Conservation (phyloP, 2,329 filamentous ascomycete genomes). For the Cadophora sp. region DNA sequence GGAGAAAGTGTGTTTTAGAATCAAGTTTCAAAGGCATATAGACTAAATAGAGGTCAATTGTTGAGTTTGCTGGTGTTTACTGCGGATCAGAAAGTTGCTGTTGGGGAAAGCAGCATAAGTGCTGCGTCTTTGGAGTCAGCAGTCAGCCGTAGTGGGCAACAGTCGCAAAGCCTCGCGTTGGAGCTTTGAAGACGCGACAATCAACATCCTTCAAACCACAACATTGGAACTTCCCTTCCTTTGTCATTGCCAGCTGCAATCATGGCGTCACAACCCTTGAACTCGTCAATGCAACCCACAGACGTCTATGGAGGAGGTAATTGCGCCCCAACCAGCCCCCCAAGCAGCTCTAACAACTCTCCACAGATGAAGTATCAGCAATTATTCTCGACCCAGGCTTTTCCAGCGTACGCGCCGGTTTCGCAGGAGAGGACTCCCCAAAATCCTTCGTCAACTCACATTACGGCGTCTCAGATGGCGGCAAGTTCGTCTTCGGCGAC, state of each 20-base stretch:
- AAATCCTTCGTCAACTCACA: conserved; percentile 92
- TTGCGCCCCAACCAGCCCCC: conserved; percentile 27
- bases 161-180: conserved; percentile 17
- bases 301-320: conserved; percentile 70
- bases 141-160: not conserved
- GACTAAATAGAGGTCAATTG: no score
- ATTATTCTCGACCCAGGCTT: conserved; percentile 96
- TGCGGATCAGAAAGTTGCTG: no score
- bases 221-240: not conserved
- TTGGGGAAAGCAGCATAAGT: no score
- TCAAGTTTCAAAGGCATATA: not conserved
- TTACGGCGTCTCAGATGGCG: conserved; percentile 71
- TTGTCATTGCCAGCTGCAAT: conserved; percentile 10
- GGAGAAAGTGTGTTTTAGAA: no score
- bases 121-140: not conserved
- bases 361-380: conserved; percentile 91
- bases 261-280: conserved; percentile 64
- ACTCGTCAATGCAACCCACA: conserved; percentile 63
- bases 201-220: not conserved
- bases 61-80: no score
- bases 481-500: conserved; percentile 79
- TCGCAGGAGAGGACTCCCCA: conserved; percentile 96
- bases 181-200: conserved; percentile 24
- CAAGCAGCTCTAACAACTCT: conserved; percentile 18
- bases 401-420: conserved; percentile 89